A percentile compares a stretch with the other conserved stretches of the same genome.
These are phyloP conservation scores for Fusarium veterinarium DNA, from an alignment of 2,329 filamentous ascomycete genomes.

Conservation along the genomic window DNA sequence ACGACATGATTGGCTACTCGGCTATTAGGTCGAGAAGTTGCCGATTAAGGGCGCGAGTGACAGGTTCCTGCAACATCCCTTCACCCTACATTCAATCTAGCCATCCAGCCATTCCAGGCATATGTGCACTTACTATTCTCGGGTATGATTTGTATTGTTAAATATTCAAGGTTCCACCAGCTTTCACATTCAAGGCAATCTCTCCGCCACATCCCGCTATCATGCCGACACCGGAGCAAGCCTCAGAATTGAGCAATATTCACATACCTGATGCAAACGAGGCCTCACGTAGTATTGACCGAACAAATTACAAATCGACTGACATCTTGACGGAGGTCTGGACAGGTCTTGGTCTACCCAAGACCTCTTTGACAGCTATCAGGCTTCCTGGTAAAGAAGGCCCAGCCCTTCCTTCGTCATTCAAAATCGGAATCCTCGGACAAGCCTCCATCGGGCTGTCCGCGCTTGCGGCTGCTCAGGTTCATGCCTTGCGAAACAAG, in stretches of 20 bases:
- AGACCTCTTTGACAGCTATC: constrained; percentile 11
- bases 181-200: accelerated
- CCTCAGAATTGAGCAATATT: neutral
- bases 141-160: accelerated
- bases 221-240: neutral
- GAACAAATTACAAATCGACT: neutral
- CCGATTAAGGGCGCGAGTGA: neutral
- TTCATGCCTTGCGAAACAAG: constrained; percentile 52
- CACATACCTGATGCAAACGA: accelerated
- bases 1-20: neutral
- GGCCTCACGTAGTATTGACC: neutral
- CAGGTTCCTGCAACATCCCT: neutral
- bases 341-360: constrained; percentile 28
- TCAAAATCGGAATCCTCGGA: constrained; percentile 64
- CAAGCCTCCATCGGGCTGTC: constrained; percentile 64
- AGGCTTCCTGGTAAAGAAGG: constrained; percentile 18
- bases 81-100: neutral
- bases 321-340: constrained; percentile 30
- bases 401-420: constrained; percentile 60
- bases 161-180: accelerated
- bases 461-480: constrained; percentile 60
- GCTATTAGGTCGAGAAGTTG: neutral
- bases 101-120: neutral
- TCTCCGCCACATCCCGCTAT: neutral
- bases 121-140: neutral